These are phyloP conservation scores for Discostella stelligeroides DNA, from an alignment of 108 stramenopile genomes.

Conservation along the genomic window DNA sequence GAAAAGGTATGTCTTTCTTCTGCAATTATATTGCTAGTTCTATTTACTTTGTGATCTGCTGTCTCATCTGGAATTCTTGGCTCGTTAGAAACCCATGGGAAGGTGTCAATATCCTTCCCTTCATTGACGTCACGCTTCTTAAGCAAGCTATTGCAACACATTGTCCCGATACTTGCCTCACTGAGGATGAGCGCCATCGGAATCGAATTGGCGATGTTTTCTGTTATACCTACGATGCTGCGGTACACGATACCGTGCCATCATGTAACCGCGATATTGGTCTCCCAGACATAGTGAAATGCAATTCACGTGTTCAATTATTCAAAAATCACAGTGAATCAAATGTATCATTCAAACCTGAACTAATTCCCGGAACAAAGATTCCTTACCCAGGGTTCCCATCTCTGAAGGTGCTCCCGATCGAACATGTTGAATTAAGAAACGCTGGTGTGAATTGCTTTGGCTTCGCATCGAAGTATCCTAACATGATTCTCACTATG, in stretches of 20 bases:
- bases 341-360: constrained; percentile 76
- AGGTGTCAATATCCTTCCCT: constrained; percentile 97
- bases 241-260: constrained; percentile 73
- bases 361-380: constrained; percentile 79
- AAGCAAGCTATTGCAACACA: constrained; percentile 72
- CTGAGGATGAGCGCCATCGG: constrained; percentile 76
- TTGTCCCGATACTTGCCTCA: constrained; percentile 78
- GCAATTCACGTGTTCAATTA: constrained; percentile 70
- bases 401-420: constrained; percentile 88
- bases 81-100: constrained; percentile 94
- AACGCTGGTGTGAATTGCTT: constrained; percentile 84
- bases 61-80: not conserved
- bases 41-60: no score
- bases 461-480: constrained; percentile 89
- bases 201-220: constrained; percentile 81
- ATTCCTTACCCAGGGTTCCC: constrained; percentile 94
- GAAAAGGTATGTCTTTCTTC: constrained; percentile 64
- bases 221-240: constrained; percentile 78
- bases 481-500: constrained; percentile 80
- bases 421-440: constrained; percentile 62
- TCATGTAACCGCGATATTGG: constrained; percentile 86
- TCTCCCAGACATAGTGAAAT: constrained; percentile 77
- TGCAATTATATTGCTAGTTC: no score
- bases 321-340: constrained; percentile 65
- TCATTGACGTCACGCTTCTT: constrained; percentile 92